Base-by-base conservation (phyloP, 1,284 basidiomycete species). In the Baeospora myosura region DNA sequence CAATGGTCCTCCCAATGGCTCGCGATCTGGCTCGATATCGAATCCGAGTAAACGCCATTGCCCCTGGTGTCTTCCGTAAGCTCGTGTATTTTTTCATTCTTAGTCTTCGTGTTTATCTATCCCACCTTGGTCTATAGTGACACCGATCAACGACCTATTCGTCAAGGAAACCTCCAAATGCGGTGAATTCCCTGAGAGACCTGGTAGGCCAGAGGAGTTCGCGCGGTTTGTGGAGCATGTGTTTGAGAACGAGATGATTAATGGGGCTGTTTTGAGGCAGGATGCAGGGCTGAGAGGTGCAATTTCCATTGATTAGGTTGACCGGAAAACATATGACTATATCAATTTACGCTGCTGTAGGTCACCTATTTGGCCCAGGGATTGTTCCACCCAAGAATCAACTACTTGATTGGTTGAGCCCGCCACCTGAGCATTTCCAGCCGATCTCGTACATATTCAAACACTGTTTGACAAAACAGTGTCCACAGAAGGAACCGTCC, bases 251-350 rank as follows among this genome's bases (percentile, higher is more conserved):
- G 21, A 23, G 8, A 37, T 37, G 34, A 37, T 37, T 21, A 37
- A 37, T 14, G 34, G 34, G 34, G 34, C 34, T 5, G 34, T 37
- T 4, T 21, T 37, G 34, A 37, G 34, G 14, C 34, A 37, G 20
- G 34, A 37, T 23, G 34, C 34, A 12, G 16, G 17, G 4, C 20
- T 37, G n/a, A 37, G 34, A 20, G 34, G 34, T 23, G 34, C 16
- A 10, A 37, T 37, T 6, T 37, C 34, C n/a, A 37, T 37, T 6
- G 34, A 37, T 4, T 37, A 23, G 21, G 60, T n/a, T n/a, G n/a
- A n/a, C n/a, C n/a, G n/a, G n/a, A n/a, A n/a, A n/a, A n/a, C n/a
- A n/a, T n/a, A n/a, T n/a, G n/a, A n/a, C n/a, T n/a, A n/a, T n/a
- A n/a, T n/a, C n/a, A n/a, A n/a, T n/a, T n/a, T n/a, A n/a, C n/a